Evolutionary conservation across 2,329 filamentous ascomycete genomes (phyloP), one percentile per base, ranked within the genome.

Genomic region (Colletotrichum falcatum): DNA sequence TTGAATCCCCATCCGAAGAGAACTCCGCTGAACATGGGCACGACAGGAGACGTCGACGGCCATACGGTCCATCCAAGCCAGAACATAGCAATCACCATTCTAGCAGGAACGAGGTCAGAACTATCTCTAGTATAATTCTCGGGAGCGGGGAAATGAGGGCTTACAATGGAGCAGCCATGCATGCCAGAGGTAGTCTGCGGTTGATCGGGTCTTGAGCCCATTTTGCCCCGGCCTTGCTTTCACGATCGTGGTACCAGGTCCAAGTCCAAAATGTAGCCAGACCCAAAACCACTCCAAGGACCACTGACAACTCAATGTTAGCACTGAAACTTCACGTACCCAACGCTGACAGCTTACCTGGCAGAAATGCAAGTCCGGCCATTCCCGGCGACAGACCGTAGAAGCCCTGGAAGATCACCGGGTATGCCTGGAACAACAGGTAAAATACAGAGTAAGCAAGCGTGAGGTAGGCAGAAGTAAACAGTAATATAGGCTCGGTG

Each of bases 1-100:
- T 79, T 77, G 61, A 76, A 75, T 16, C 79, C 79, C 11, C 75
- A 65, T 8, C 82, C 81, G 54, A 85, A 87, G 48, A 85, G 80
- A 28, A 88, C 81, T 35, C 79, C 79, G 3, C 78, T 80, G 18
- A 84, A 77, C 65, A 78, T 82, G 49, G 82, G 81, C 2, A 86
- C 74, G 1, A 78, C 74, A 1, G 78, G 77, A 5, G 76, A 74
- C 0, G 78, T 66, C 2, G 73, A 72, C 4, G 67, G 81, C 65
- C 81, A 84, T 61, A 87, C 85, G 1, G 88, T 88, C 88, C 88
- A 90, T 0, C 87, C 87, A 67, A 89, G 87, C 86, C 86, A 88
- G 77, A 89, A 88, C 5, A 89, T 80, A 20, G 86, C 85, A 51
- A 88, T 77, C 0, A 89, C 88, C 48, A 91, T 81, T n/a, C 79